Base-by-base conservation (phyloP, 1,284 basidiomycete genomes). In the Ustilago tritici region DNA sequence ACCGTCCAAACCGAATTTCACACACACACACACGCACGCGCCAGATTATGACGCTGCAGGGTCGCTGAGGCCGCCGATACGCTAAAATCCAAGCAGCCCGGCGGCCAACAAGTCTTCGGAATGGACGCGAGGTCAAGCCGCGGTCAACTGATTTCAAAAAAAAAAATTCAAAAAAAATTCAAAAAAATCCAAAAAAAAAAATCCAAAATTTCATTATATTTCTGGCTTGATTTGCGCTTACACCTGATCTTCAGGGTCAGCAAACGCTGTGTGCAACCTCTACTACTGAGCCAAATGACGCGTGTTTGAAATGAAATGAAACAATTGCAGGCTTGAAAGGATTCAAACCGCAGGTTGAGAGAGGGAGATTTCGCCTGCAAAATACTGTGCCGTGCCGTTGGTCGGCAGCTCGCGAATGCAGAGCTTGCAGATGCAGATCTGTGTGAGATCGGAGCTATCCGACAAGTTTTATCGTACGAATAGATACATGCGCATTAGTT, bases 401-500 rank as follows among this genome's bases (percentile, higher is more conserved):
- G 53, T 54, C 53, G 53, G 53, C 53, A 55, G 53, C 53, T 55
- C 53, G 53, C 53, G 53, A 38, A 35, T 36, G 28, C 31, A 28
- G 47, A 11, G 23, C 2, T 14, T 54, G 53, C 53, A 54, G 35
- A 34, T 54, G 32, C 17, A 23, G n/a, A 36, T 55, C 34, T 6
- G 2, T 36, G 52, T 53, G 52, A 53, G 52, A 53, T 53, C 52
- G 0, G 23, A 28, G 23, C 23, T 28, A 28, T 3, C 23, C 3
- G 23, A 3, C 23, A 28, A 28, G 23, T 28, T 28, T 28, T 28
- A 28, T 28, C 23, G 23, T 28, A 3, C 23, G 23, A 28, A 28
- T 28, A 28, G 23, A 28, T 28, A 28, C 23, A 28, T 28, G 23
- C 3, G 23, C 23, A 28, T 3, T 28, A 28, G 23, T 28, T 28